A percentile compares a stretch with the other conserved stretches of the same genome.
These are phyloP conservation scores for Yamadazyma trypodendri DNA, from an alignment of 1,139 yeast species.

Conservation along the genomic window DNA sequence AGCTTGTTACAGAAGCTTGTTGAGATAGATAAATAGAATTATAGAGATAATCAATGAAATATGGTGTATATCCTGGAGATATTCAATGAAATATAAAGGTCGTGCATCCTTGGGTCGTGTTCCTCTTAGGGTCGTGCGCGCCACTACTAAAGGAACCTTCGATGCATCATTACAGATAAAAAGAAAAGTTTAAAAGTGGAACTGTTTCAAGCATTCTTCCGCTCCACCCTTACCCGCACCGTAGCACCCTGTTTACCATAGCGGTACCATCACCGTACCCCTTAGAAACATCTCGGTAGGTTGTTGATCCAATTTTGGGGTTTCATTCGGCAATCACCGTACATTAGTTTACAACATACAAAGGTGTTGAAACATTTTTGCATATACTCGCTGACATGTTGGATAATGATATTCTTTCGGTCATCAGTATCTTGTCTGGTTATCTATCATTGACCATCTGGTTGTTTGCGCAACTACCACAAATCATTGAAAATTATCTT, in stretches of 20 bases:
- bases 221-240: neutral
- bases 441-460: constrained; percentile 46
- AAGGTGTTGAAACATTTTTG: neutral
- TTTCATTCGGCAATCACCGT: neutral
- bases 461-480: constrained; percentile 85
- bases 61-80: neutral
- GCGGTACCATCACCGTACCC: no score
- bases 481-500: constrained; percentile 69
- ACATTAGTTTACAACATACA: neutral
- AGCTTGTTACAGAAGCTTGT: constrained; percentile 10
- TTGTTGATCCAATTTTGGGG: neutral
- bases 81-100: no score
- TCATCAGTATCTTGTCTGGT: constrained; percentile 17
- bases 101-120: no score
- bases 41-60: constrained; percentile 11
- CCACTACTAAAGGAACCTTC: neutral
- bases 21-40: constrained; percentile 12
- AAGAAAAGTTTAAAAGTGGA: neutral
- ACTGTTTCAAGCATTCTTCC: no score
- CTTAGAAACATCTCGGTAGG: no score
- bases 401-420: constrained; percentile 3
- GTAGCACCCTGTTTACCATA: no score
- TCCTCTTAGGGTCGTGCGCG: neutral
- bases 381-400: neutral
- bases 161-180: neutral